Base-by-base conservation (phyloP, 768 basidiomycete species). In the Boletus insuetus region DNA sequence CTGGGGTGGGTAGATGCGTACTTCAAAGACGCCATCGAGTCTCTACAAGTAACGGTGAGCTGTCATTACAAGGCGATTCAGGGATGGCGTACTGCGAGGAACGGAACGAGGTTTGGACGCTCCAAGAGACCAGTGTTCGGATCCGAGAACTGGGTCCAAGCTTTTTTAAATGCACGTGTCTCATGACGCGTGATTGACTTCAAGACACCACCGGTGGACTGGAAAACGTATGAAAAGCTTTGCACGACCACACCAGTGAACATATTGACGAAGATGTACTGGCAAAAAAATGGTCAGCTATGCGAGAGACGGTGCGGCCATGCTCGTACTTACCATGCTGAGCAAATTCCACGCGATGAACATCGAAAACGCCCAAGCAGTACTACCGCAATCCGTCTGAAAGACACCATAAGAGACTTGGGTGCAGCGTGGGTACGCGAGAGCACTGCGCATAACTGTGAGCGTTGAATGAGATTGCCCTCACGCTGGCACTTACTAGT, bases 241-340 rank as follows among this genome's bases (percentile, higher is more conserved):
- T 98, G 89, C 61, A 96, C 94, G 51, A 96, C 87, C 57, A 95
- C 91, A 89, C 91, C 92, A 72, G 92, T 94, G 69, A 95, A 95
- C 86, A 97, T 85, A 73, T 96, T 97, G 59, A 90, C 82, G 70
- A 98, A 94, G 64, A 98, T 94, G 71, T 95, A 97, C 94, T 95
- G 67, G 6, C 26, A 35, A 16, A 37, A 24, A 11, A 53, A 43
- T 13, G 22, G 35, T 51, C 46, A 55, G 14, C 13, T 19, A 2
- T 39, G 24, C 3, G 16, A n/a, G 17, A 14, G 20, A 45, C 22
- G 11, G 79, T 60, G 26, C 17, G 6, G 14, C 34, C 35, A 14
- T 34, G 32, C 14, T 16, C 42, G 40, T 0, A 6, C 63, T 52
- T 64, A 93, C 91, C 94, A 96, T 95, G 81, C 90, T 93, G 32